phyloP scores from a whole-genome alignment of 495 filamentous ascomycete genomes.

The Tetracladium setigerum region DNA sequence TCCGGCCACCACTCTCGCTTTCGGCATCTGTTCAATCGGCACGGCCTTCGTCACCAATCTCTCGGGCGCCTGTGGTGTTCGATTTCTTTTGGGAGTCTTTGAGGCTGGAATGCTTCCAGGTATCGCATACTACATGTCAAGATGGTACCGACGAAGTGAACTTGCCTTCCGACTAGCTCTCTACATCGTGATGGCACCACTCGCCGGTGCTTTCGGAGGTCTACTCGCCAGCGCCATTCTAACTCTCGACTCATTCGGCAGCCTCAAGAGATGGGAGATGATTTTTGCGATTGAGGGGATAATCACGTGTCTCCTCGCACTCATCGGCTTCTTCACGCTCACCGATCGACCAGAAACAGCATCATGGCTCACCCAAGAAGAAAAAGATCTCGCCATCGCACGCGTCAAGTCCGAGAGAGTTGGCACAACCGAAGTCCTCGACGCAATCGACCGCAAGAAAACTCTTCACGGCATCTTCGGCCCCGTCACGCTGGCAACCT shows the following conservation, averaged over 20 bases:
- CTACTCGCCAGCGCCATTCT: slow-evolving; percentile 57
- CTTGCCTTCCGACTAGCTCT: slow-evolving; percentile 61
- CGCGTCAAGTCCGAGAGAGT: slow-evolving; percentile 60
- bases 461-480: slow-evolving; percentile 54
- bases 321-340: slow-evolving; percentile 46
- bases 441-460: slow-evolving; percentile 54
- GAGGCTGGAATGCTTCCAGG: slow-evolving; percentile 69
- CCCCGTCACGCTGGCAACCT: slow-evolving; percentile 56
- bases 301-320: slow-evolving; percentile 45
- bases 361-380: slow-evolving; percentile 47
- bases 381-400: slow-evolving; percentile 43
- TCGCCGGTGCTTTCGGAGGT: slow-evolving; percentile 65
- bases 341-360: slow-evolving; percentile 55
- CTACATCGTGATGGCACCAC: slow-evolving; percentile 65
- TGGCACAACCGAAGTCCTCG: slow-evolving; percentile 54
- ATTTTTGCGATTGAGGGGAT: slow-evolving; percentile 62
- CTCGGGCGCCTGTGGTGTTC: slow-evolving; percentile 33
- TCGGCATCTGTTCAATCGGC: slow-evolving; percentile 33
- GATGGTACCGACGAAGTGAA: slow-evolving; percentile 65
- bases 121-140: slow-evolving; percentile 62
- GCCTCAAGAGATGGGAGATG: slow-evolving; percentile 53
- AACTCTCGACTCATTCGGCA: slow-evolving; percentile 40
- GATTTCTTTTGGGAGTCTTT: slow-evolving; percentile 53
- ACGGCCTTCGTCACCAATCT: slow-evolving; percentile 34
- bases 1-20: slow-evolving; percentile 40